Evolutionary conservation across 2,329 filamentous ascomycete species (phyloP).

Genomic region (Cordyceps tenuipes): DNA sequence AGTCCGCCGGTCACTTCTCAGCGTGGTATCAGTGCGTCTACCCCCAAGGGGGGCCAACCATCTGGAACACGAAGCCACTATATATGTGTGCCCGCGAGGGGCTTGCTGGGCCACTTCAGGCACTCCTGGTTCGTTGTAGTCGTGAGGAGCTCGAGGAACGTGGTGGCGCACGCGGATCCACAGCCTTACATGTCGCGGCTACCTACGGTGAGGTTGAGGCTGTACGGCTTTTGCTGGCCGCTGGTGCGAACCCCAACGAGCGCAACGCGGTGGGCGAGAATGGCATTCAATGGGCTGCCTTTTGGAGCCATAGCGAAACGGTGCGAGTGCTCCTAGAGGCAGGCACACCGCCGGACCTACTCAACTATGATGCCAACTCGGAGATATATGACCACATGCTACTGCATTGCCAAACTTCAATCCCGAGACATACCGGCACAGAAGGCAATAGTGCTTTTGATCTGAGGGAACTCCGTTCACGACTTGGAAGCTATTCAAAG

Average conservation of each 20-base stretch:
- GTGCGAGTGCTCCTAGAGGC: conserved; percentile 2
- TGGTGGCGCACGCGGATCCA: conserved; percentile 8
- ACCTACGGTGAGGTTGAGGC: conserved; percentile 9
- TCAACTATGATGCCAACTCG: background rate
- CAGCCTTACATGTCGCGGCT: conserved; percentile 8
- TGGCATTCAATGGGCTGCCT: conserved; percentile 9
- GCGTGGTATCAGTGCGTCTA: conserved; percentile 11
- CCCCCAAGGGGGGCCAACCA: background rate
- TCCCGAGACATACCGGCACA: background rate
- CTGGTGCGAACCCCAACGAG: conserved; percentile 8
- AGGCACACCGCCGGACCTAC: background rate
- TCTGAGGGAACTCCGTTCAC: background rate
- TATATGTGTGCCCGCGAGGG: conserved; percentile 11
- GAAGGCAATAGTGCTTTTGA: background rate
- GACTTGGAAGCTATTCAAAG: background rate
- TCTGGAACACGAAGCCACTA: conserved; percentile 4
- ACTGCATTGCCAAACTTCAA: background rate
- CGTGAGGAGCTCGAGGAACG: conserved; percentile 2
- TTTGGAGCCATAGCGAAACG: background rate
- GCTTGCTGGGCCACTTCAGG: background rate
- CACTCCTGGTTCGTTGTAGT: background rate
- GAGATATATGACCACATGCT: background rate
- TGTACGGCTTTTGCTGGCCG: conserved; percentile 2
- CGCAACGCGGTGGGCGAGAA: background rate
- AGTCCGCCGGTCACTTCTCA: conserved; percentile 2